Percentiles rank a stretch among this genome's conserved stretches.
Conservation (phyloP, 2,329 filamentous ascomycete genomes). For the Fusarium coicis region DNA sequence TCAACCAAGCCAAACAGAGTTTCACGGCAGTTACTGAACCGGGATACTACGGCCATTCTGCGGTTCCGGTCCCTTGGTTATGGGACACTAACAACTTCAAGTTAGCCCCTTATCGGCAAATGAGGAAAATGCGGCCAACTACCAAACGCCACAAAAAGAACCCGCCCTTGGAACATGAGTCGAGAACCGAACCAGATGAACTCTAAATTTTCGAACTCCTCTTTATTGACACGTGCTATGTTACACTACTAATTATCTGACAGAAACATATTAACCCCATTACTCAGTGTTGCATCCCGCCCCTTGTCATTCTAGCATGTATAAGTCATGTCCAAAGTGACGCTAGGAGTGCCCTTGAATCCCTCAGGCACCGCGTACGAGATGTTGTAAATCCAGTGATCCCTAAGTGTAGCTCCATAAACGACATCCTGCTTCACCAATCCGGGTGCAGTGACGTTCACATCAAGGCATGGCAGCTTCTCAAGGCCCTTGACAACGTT, state of each 20-base stretch:
- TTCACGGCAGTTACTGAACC: background rate
- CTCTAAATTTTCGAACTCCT: background rate
- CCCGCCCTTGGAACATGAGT: no score
- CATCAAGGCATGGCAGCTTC: slow-evolving; percentile 12
- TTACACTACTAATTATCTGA: background rate
- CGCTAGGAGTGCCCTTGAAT: slow-evolving; percentile 52
- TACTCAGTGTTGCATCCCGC: background rate
- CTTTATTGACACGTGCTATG: background rate
- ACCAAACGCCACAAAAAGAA: background rate
- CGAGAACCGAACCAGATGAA: background rate
- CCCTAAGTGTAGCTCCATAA: slow-evolving; percentile 52
- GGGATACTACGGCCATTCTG: slow-evolving; percentile 11
- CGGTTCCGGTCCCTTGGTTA: background rate
- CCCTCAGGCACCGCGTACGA: slow-evolving; percentile 55
- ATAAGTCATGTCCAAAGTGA: slow-evolving; percentile 49
- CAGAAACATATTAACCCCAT: background rate
- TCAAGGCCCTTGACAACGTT: background rate
- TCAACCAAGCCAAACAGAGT: background rate
- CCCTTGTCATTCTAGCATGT: slow-evolving; percentile 33
- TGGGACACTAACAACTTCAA: background rate
- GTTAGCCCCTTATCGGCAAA: background rate
- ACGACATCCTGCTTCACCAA: slow-evolving; percentile 42
- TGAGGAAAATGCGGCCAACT: background rate
- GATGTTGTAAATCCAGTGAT: slow-evolving; percentile 58
- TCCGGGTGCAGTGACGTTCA: background rate